Percentiles rank a stretch among this genome's conserved stretches.
Evolutionary conservation across 1,139 yeast species (phyloP).

Genomic region (Casaregolazyma suthepensis): DNA sequence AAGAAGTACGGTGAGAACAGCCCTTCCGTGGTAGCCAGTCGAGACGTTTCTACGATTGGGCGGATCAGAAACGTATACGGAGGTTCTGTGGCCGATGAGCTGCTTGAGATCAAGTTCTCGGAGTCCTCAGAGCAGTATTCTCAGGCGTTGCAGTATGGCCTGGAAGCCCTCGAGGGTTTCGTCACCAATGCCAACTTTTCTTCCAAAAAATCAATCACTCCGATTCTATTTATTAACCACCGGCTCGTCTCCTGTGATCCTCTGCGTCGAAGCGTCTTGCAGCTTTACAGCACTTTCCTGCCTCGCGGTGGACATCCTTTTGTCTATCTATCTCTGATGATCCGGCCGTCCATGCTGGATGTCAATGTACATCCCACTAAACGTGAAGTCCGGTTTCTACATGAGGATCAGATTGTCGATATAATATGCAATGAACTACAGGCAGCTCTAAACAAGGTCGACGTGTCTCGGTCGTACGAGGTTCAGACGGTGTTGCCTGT

Average conservation of each 20-base stretch:
- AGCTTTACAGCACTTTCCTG: constrained; percentile 58
- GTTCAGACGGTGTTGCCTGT: constrained; percentile 51
- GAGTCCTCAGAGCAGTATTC: background rate
- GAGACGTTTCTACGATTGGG: constrained; percentile 39
- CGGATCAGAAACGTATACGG: constrained; percentile 74
- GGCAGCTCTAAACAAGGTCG: constrained; percentile 49
- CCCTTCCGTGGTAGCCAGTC: constrained; percentile 22
- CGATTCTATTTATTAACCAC: constrained; percentile 72
- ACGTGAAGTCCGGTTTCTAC: constrained; percentile 77
- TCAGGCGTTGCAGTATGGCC: constrained; percentile 37
- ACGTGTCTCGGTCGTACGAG: constrained; percentile 61
- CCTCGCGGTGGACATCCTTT: constrained; percentile 83
- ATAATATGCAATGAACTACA: constrained; percentile 48
- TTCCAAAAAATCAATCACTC: constrained; percentile 59
- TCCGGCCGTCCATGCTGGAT: constrained; percentile 68
- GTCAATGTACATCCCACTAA: constrained; percentile 97
- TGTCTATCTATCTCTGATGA: constrained; percentile 60
- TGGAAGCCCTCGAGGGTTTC: constrained; percentile 45
- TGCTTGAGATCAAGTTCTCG: constrained; percentile 37
- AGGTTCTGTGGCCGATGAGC: constrained; percentile 56
- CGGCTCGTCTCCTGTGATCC: constrained; percentile 82
- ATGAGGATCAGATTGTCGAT: constrained; percentile 82
- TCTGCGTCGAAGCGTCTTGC: constrained; percentile 58
- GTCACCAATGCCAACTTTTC: constrained; percentile 68
- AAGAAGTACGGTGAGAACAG: constrained; percentile 61